Evolutionary conservation across 306 rosid species (phyloP).

Genomic region (Acmispon strigosus): DNA sequence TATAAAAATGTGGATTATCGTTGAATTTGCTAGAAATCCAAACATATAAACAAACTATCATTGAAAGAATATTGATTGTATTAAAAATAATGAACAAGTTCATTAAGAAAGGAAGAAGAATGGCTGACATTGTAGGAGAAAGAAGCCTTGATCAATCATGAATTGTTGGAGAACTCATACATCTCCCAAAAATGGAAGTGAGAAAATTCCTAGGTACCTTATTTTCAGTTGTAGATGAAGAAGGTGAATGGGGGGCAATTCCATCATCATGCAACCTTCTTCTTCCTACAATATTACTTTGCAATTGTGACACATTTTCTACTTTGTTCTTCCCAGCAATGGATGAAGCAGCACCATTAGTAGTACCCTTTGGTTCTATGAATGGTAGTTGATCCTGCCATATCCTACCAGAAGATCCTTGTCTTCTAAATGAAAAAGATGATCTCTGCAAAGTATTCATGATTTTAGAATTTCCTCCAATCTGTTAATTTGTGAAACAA

Average conservation of each 20-base stretch:
- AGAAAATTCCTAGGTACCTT: slow-evolving; percentile 32
- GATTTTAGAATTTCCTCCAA: neutral
- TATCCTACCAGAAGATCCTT: slow-evolving; percentile 77
- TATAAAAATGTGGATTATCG: too few species aligned
- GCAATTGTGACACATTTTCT: neutral
- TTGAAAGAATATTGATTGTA: neutral
- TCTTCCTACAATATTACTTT: slow-evolving; percentile 3
- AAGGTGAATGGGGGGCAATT: neutral
- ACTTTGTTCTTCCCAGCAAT: neutral
- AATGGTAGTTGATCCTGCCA: slow-evolving; percentile 40
- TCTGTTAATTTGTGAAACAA: neutral
- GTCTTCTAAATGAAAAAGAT: slow-evolving; percentile 55
- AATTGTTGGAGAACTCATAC: slow-evolving; percentile 34
- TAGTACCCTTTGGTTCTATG: slow-evolving; percentile 14
- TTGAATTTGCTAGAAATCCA: too few species aligned
- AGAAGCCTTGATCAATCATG: neutral
- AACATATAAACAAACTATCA: neutral
- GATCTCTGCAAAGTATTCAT: slow-evolving; percentile 61
- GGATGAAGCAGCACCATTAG: neutral
- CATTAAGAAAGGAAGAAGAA: neutral
- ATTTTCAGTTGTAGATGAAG: slow-evolving; percentile 7
- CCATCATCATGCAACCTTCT: slow-evolving; percentile 4
- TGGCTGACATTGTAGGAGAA: neutral
- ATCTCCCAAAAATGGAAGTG: slow-evolving; percentile 35
- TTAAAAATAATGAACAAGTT: neutral